A percentile compares a stretch with the other conserved stretches of the same genome.
phyloP scores from a whole-genome alignment of 1,139 yeast species.

The Candida neerlandica region DNA sequence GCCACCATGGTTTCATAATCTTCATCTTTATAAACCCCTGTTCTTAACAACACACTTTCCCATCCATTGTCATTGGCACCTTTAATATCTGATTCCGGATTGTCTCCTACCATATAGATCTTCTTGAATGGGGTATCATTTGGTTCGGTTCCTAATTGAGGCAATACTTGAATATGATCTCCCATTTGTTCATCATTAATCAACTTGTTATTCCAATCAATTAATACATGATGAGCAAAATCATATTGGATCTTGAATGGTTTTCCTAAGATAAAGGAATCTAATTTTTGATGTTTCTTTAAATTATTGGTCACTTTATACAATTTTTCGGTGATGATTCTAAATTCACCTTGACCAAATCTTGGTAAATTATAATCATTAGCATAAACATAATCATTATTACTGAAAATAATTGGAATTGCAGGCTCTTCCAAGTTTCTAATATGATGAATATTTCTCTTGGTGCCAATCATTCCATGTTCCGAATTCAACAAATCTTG shows the following conservation, averaged over 20 bases:
- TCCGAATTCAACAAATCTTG: slow-evolving; percentile 70
- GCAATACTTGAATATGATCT: slow-evolving; percentile 30
- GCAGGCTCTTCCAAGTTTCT: slow-evolving; percentile 47
- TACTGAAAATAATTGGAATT: slow-evolving; percentile 81
- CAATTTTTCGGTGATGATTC: slow-evolving; percentile 63
- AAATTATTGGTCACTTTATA: slow-evolving; percentile 60
- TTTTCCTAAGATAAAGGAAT: slow-evolving; percentile 75
- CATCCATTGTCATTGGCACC: slow-evolving; percentile 91
- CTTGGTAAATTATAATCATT: slow-evolving; percentile 79
- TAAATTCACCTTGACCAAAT: slow-evolving; percentile 91
- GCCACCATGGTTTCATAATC: slow-evolving; percentile 49
- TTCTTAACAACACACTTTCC: slow-evolving; percentile 78
- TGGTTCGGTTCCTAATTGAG: slow-evolving; percentile 41
- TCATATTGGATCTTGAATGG: slow-evolving; percentile 82
- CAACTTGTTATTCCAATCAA: slow-evolving; percentile 55
- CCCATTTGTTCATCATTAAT: slow-evolving; percentile 17
- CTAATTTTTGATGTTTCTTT: slow-evolving; percentile 39
- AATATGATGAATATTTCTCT: slow-evolving; percentile 28
- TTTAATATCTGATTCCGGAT: slow-evolving; percentile 86
- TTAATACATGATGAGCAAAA: slow-evolving; percentile 74
- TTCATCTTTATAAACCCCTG: slow-evolving; percentile 83
- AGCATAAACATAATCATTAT: slow-evolving; percentile 90
- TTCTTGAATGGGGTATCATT: slow-evolving; percentile 46
- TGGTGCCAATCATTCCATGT: slow-evolving; percentile 68
- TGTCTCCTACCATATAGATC: slow-evolving; percentile 95